Base-by-base conservation (phyloP, 2,329 filamentous ascomycete species). In the Corniculantispora saksenae region DNA sequence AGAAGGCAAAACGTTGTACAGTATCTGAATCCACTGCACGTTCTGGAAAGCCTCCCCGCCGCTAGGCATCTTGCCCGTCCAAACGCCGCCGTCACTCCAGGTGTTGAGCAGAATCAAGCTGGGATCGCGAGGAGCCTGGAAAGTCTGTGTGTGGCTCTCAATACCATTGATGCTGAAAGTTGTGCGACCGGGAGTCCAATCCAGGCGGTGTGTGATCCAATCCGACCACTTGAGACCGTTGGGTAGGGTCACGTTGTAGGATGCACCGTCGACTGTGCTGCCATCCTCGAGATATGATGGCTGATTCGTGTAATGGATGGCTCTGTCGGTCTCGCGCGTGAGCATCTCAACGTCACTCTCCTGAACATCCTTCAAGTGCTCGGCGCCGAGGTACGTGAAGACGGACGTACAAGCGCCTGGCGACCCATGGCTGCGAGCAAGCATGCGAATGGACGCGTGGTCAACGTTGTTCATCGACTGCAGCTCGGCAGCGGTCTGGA, bases 1-100 rank as follows among this genome's bases (percentile, higher is more conserved):
- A 9, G 68, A 29, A 3, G 21, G 32, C 19, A 2, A 61, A 4
- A 72, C 70, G 68, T 85, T 85, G 70, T 84, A 89, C 25, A 86
- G 79, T 74, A 89, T 79, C 70, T 89, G 85, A 53, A 89, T 82
- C 86, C 86, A 89, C 76, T 87, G 83, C 21, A 89, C 80, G 70
- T 89, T 84, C 70, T 89, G 77, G 67, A 80, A 82, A 0, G 86
- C 86, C 53, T 79, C 78, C 13, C 76, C 78, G 3, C 79, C 77
- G 6, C 80, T 27, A 71, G 6, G 80, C 87, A 89, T 88, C 61
- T 85, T 83, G 13, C 86, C 86, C 53, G 82, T 83, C 86, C 86
- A 89, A 56, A 76, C 75, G 5, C 86, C 85, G 23, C 86, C 86
- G 67, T 89, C 82, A 64, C 84, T 84, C 86, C 86, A 89, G 56